phyloP scores from a whole-genome alignment of 768 basidiomycete genomes.

The Lactarius hengduanensis region DNA sequence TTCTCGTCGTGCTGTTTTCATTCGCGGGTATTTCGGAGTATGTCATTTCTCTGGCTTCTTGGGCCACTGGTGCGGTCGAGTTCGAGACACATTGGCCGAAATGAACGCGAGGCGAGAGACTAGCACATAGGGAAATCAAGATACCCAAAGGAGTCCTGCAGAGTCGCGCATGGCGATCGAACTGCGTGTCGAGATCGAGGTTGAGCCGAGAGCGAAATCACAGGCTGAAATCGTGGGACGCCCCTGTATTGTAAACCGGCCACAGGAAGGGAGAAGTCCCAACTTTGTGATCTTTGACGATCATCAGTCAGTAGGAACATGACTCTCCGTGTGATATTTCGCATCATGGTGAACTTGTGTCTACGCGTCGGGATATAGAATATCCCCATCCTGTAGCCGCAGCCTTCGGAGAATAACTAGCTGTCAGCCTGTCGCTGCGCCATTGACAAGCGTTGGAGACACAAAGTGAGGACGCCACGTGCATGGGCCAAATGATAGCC shows the following conservation, averaged over 20 bases:
- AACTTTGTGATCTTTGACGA: neutral
- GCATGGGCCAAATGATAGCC: neutral
- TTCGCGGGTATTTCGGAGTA: neutral
- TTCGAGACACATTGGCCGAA: neutral
- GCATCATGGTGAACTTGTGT: neutral
- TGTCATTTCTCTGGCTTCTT: neutral
- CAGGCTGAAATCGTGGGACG: neutral
- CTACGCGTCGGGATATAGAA: neutral
- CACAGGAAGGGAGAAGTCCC: neutral
- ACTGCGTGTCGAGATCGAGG: slow-evolving; percentile 7
- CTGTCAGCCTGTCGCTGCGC: neutral
- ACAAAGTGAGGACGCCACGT: neutral
- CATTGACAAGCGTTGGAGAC: neutral
- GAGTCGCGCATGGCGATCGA: slow-evolving; percentile 10
- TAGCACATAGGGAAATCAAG: neutral
- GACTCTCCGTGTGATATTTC: neutral
- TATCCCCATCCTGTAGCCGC: neutral
- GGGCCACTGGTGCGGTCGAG: neutral
- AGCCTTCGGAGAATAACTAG: neutral
- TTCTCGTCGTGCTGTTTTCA: neutral
- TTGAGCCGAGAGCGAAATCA: neutral
- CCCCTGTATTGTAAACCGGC: neutral
- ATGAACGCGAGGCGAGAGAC: neutral
- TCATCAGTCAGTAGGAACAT: neutral
- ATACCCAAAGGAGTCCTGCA: neutral